Base-by-base conservation (phyloP, 2,329 filamentous ascomycete genomes). In the Curvularia lunata region DNA sequence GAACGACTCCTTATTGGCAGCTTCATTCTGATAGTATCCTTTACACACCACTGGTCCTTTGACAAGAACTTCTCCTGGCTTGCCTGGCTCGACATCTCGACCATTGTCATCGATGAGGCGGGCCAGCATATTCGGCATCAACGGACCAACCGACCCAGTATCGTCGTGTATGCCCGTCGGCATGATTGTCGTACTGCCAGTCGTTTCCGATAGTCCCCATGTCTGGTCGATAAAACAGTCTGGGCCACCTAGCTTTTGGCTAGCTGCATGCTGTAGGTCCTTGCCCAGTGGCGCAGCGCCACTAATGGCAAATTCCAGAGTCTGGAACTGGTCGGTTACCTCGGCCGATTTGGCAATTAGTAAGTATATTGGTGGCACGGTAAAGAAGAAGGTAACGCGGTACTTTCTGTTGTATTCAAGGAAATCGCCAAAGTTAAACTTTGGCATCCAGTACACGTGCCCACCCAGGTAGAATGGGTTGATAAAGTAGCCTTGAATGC, bases 291-390 rank as follows among this genome's bases (percentile, higher is more conserved):
- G 85, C 2, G 86, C 86, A 0, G 85, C 85, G 1, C 85, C 86
- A 0, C 79, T 78, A 0, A 82, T 69, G 0, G 83, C 85, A 1
- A 78, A 68, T 28, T 80, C 73, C 23, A 88, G 70, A 0, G 73
- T 72, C 28, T 79, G 78, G 58, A 88, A 84, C 42, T 87, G 85
- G 52, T 86, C 81, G 9, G 75, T 84, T 2, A 87, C 85, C 0
- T 78, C 70, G 0, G 84, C 80, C 30, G 77, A 79, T 70, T 87
- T 88, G 6, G 84, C 83, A 56, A 89, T 84, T 16, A 82, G 78
- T 13, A 87, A 79, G 64, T 80, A 87, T 53, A 89, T 85, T 1
- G 86, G 85, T 8, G 86, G 86, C 1, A 88, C 86, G 5, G 81
- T 84, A 67, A 88, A 83, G 68, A 88, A 82, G 49, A 71, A 76